Evolutionary conservation across 2,329 filamentous ascomycete genomes (phyloP).

Genomic region (Diaporthe vaccinii): DNA sequence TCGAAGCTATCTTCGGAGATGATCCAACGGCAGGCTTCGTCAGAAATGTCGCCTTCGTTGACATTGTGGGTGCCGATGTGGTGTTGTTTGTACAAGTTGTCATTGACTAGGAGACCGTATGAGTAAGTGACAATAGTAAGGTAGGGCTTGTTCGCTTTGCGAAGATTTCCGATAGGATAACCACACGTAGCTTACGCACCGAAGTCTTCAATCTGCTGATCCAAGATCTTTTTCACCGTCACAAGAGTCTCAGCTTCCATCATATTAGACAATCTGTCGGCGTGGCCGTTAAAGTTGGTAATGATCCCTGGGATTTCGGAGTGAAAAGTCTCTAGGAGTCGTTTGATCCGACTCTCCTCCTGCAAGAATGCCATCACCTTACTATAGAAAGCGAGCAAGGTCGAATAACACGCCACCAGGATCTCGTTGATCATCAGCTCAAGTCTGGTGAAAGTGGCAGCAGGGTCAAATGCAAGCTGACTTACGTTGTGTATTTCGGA

Average conservation of each 20-base stretch:
- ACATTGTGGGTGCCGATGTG: not conserved
- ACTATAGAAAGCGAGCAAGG: not conserved
- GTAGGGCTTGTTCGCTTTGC: rapidly evolving
- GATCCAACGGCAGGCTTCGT: slow-evolving; percentile 15
- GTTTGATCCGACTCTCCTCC: not conserved
- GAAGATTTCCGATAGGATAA: no score
- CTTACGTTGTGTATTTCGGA: slow-evolving; percentile 2
- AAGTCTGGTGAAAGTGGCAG: not conserved
- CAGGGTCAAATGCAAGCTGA: not conserved
- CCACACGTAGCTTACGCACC: not conserved
- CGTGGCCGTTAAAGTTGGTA: not conserved
- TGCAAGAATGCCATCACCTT: slow-evolving; percentile 6
- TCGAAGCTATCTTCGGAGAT: not conserved
- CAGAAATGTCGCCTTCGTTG: not conserved
- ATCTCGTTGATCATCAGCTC: not conserved
- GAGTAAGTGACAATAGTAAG: not conserved
- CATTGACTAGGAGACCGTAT: not conserved
- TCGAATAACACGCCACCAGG: not conserved
- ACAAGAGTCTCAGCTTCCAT: slow-evolving; percentile 8
- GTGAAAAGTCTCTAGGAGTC: not conserved
- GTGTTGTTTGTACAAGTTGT: slow-evolving; percentile 12
- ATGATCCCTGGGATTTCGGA: not conserved
- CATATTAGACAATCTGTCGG: not conserved
- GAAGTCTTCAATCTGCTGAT: not conserved
- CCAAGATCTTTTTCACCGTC: slow-evolving; percentile 1